These are phyloP conservation scores for Yamadazyma epiphylla DNA, from an alignment of 1,139 yeast species.

Conservation along the genomic window DNA sequence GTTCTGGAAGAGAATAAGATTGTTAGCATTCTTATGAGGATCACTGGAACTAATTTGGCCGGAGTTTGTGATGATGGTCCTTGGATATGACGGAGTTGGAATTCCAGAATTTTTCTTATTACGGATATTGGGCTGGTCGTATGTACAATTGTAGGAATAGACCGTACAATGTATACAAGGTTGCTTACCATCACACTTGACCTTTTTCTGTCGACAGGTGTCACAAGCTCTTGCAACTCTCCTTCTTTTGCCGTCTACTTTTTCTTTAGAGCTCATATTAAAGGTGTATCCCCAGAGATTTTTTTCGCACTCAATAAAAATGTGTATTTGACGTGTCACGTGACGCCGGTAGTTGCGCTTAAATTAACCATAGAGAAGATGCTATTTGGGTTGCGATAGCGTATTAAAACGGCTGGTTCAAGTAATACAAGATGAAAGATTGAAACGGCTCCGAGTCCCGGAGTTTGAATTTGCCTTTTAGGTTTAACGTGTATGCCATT, in stretches of 20 bases:
- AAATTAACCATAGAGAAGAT: no score
- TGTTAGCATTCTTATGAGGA: constrained; percentile 11
- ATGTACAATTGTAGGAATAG: constrained; percentile 69
- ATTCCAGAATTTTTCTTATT: constrained; percentile 38
- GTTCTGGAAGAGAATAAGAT: constrained; percentile 22
- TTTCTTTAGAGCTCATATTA: constrained; percentile 2
- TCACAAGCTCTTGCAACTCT: constrained; percentile 86
- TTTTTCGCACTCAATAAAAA: no score
- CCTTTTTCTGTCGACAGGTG: constrained; percentile 73
- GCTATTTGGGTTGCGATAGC: no score
- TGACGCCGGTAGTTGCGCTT: no score
- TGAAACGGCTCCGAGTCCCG: no score
- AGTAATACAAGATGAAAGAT: no score
- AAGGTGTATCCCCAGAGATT: no score
- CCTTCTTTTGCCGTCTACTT: constrained; percentile 51
- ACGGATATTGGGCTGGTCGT: constrained; percentile 71
- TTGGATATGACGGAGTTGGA: constrained; percentile 24
- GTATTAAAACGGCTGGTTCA: no score
- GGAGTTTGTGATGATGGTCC: constrained; percentile 8
- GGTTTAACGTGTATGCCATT: no score
- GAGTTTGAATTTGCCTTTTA: no score
- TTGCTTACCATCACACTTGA: constrained; percentile 82
- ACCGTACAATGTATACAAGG: constrained; percentile 92
- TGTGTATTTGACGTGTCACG: no score
- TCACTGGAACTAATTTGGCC: constrained; percentile 6